Evolutionary conservation across 345 rosid species (phyloP).

Genomic region (Clarkia xantiana): DNA sequence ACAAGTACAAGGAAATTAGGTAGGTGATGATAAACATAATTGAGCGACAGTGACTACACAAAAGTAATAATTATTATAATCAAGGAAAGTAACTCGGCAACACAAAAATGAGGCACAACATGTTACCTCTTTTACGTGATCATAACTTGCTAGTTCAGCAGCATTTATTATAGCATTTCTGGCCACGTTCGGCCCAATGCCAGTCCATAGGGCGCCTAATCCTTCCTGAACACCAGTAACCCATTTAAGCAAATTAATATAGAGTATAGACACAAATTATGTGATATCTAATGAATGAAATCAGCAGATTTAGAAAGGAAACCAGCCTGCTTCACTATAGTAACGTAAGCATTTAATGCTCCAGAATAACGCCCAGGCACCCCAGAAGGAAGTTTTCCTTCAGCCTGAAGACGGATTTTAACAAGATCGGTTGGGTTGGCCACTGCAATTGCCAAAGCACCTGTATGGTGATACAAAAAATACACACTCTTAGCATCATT

Average conservation of each 20-base stretch:
- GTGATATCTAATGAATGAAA: neutral
- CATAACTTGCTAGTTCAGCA: conserved; percentile 97
- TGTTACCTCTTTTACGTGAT: conserved; percentile 73
- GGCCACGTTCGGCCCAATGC: conserved; percentile 92
- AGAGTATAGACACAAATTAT: neutral
- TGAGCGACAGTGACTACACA: conserved; percentile 6
- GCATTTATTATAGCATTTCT: conserved; percentile 93
- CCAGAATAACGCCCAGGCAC: conserved; percentile 81
- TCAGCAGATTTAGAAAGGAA: neutral
- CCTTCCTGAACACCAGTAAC: conserved; percentile 45
- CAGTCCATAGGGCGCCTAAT: conserved; percentile 76
- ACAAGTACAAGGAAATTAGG: conserved; percentile 35
- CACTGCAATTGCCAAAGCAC: conserved; percentile 75
- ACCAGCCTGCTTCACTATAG: conserved; percentile 65
- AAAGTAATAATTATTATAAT: neutral
- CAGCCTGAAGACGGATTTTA: conserved; percentile 88
- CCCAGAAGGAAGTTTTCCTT: conserved; percentile 82
- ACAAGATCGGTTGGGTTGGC: conserved; percentile 98
- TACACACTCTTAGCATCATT: neutral
- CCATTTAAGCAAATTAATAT: neutral
- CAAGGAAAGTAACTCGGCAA: neutral
- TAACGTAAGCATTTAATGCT: conserved; percentile 67
- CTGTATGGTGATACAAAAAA: conserved; percentile 25
- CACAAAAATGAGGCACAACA: neutral
- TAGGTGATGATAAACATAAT: conserved; percentile 12